phyloP scores from a whole-genome alignment of 139 green algal genomes.

The Choricystis sp. region DNA sequence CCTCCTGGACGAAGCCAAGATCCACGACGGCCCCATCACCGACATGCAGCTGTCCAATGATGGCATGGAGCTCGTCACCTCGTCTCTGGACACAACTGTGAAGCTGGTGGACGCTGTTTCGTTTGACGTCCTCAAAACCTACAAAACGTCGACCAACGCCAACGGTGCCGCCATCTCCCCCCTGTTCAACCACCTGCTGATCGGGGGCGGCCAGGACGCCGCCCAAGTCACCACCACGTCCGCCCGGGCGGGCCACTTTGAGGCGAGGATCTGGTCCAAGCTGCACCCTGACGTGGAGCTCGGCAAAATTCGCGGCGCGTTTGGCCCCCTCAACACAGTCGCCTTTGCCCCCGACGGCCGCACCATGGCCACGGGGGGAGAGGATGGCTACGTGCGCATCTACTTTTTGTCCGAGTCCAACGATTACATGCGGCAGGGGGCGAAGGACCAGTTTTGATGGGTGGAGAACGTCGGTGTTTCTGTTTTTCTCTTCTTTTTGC shows the following conservation, averaged over 20 bases:
- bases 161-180: constrained; percentile 84
- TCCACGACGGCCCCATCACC: constrained; percentile 74
- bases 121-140: constrained; percentile 82
- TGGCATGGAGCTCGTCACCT: constrained; percentile 84
- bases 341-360: constrained; percentile 80
- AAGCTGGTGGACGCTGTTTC: constrained; percentile 72
- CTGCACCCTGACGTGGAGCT: constrained; percentile 48
- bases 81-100: constrained; percentile 76
- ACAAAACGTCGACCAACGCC: constrained; percentile 69
- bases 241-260: constrained; percentile 78
- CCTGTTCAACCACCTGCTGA: constrained; percentile 80
- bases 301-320: constrained; percentile 75
- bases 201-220: constrained; percentile 79
- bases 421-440: no score
- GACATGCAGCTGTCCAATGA: constrained; percentile 58
- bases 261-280: constrained; percentile 96
- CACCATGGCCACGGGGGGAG: constrained; percentile 47
- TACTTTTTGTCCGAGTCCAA: constrained; percentile 94
- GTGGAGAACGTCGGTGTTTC: no score
- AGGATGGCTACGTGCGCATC: constrained; percentile 97
- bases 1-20: constrained; percentile 32
- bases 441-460: no score
- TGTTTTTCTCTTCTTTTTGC: no score
- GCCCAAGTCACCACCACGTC: constrained; percentile 73
- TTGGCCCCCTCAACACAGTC: constrained; percentile 80